Evolutionary conservation across 306 rosid genomes (phyloP).

Genomic region (Trifolium repens): DNA sequence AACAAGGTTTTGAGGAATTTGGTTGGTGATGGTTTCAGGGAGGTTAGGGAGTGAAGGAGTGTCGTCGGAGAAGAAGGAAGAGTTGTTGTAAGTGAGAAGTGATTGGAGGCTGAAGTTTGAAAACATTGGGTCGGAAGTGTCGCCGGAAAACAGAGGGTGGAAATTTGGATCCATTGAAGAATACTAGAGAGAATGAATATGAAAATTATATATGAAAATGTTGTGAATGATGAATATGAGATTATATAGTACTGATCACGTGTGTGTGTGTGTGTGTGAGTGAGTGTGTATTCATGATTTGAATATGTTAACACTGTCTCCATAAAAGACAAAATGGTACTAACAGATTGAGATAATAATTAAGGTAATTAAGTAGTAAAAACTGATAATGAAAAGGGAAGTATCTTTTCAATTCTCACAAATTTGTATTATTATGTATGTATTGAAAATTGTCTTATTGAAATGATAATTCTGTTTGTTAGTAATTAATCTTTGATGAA

Average conservation of each 20-base stretch:
- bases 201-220: too few relatives aligned
- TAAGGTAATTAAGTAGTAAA: too few relatives aligned
- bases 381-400: too few relatives aligned
- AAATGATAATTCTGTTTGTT: too few relatives aligned
- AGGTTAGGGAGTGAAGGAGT: neutral
- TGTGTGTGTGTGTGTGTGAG: neutral
- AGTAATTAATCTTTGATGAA: too few relatives aligned
- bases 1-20: neutral
- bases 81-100: conserved; percentile 44
- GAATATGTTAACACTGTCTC: neutral
- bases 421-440: too few relatives aligned
- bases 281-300: neutral
- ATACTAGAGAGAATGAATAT: neutral
- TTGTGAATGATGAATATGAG: neutral
- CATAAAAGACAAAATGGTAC: neutral
- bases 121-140: conserved; percentile 53
- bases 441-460: too few relatives aligned
- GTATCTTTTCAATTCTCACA: too few relatives aligned
- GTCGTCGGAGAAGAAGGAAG: conserved; percentile 17
- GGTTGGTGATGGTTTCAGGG: neutral
- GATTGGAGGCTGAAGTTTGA: conserved; percentile 60
- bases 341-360: too few relatives aligned
- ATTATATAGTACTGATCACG: neutral
- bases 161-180: conserved; percentile 32
- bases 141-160: neutral